Evolutionary conservation across 176 grass and related monocot species (phyloP).

Genomic region (Cenchrus fungigraminus): DNA sequence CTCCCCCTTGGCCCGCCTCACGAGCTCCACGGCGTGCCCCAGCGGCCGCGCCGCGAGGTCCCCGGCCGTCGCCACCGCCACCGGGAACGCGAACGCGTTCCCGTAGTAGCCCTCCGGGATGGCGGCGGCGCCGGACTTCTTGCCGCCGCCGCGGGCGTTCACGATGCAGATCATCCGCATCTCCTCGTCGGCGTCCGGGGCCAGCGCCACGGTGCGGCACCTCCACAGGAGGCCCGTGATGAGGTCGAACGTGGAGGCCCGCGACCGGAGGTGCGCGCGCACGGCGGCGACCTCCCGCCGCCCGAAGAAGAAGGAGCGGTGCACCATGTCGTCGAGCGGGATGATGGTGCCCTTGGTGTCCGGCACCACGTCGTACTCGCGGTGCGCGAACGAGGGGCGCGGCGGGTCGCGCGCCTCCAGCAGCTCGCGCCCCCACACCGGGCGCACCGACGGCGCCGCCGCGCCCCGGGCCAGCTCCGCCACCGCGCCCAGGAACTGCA

Average conservation of each 20-base stretch:
- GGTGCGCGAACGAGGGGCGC: constrained; percentile 53
- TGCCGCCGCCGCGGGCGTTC: constrained; percentile 56
- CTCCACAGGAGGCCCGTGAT: constrained; percentile 75
- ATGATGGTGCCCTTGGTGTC: constrained; percentile 80
- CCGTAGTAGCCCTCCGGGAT: constrained; percentile 81
- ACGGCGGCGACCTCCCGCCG: constrained; percentile 45
- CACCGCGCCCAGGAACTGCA: constrained; percentile 60
- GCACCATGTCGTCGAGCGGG: constrained; percentile 76
- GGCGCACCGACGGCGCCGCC: constrained; percentile 38
- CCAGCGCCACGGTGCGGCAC: constrained; percentile 75
- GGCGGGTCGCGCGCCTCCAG: constrained; percentile 61
- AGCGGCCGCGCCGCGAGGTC: constrained; percentile 55
- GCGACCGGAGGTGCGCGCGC: constrained; percentile 32
- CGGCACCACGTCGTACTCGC: constrained; percentile 74
- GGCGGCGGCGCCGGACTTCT: constrained; percentile 29
- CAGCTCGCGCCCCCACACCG: constrained; percentile 63
- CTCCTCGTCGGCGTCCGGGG: constrained; percentile 66
- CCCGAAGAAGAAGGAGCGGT: constrained; percentile 85
- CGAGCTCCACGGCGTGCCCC: constrained; percentile 62
- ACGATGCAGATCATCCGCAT: constrained; percentile 81
- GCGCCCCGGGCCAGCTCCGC: constrained; percentile 69
- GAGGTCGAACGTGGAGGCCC: constrained; percentile 81
- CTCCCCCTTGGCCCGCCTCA: constrained; percentile 69
- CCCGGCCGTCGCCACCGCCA: constrained; percentile 53
- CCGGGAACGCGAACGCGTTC: constrained; percentile 77